These are phyloP conservation scores for Vitis hybrid DNA, from an alignment of 177 flowering plant genomes.

Conservation along the genomic window DNA sequence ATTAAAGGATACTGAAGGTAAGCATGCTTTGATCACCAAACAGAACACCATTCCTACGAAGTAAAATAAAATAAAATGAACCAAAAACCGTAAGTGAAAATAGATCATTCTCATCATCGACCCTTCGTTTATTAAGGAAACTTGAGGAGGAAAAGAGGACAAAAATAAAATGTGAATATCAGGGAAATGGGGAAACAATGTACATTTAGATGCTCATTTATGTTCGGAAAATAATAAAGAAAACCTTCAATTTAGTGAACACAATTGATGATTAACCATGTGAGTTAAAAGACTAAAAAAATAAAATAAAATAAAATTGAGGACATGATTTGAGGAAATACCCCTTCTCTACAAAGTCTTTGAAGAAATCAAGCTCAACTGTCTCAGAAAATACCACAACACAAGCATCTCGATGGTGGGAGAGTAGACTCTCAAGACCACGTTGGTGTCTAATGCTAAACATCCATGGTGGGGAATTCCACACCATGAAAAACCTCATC, in stretches of 20 bases:
- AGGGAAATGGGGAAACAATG: no score
- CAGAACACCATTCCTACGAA: no score
- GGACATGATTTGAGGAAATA: slow-evolving; percentile 23
- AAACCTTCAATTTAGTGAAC: background rate
- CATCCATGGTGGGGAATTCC: slow-evolving; percentile 97
- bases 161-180: no score
- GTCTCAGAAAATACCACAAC: slow-evolving; percentile 90
- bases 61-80: no score
- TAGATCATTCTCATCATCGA: no score
- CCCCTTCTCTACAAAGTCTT: slow-evolving; percentile 84
- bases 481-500: slow-evolving; percentile 81
- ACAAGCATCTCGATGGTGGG: slow-evolving; percentile 78
- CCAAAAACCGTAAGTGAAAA: no score
- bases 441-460: slow-evolving; percentile 76
- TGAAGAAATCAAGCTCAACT: slow-evolving; percentile 86
- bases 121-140: no score
- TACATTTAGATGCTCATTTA: no score
- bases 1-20: no score
- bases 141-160: no score
- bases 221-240: no score
- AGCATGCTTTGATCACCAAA: no score
- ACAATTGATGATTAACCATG: background rate
- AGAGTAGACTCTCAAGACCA: slow-evolving; percentile 82
- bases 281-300: background rate
- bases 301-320: background rate